phyloP scores from a whole-genome alignment of 495 filamentous ascomycete genomes.

The Pyrenula massariospora region DNA sequence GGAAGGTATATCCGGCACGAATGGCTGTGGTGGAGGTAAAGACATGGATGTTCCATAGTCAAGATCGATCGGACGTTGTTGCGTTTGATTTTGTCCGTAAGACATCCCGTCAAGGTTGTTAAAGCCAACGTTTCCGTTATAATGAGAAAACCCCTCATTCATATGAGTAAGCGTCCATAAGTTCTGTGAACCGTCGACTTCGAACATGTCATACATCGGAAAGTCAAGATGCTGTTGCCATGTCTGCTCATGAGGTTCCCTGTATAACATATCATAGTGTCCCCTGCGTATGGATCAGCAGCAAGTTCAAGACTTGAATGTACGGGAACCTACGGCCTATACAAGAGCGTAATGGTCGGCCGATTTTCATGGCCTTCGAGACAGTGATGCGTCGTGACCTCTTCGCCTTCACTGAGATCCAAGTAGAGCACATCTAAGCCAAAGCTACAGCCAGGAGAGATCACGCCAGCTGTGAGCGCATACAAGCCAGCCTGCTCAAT shows the following conservation, averaged over 20 bases:
- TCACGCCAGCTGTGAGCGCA: constrained; percentile 64
- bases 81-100: not conserved
- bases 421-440: constrained; percentile 83
- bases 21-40: not conserved
- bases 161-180: constrained; percentile 35
- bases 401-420: constrained; percentile 70
- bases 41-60: constrained; percentile 21
- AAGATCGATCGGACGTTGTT: not conserved
- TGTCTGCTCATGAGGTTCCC: constrained; percentile 39
- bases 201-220: constrained; percentile 32
- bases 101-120: not conserved
- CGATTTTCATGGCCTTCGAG: constrained; percentile 36
- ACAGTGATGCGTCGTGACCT: constrained; percentile 68
- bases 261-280: constrained; percentile 94
- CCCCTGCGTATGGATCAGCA: constrained; percentile 37
- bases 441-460: constrained; percentile 62
- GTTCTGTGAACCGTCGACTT: constrained; percentile 38
- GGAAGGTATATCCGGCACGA: too few species aligned
- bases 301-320: not conserved
- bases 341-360: constrained; percentile 54
- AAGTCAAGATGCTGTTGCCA: constrained; percentile 29
- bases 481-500: constrained; percentile 81
- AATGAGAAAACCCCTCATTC: constrained; percentile 2
- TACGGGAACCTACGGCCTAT: constrained; percentile 49
- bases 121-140: not conserved